These are phyloP conservation scores for Mucor piriformis DNA, from an alignment of 371 early-diverging fungal species.

Conservation along the genomic window DNA sequence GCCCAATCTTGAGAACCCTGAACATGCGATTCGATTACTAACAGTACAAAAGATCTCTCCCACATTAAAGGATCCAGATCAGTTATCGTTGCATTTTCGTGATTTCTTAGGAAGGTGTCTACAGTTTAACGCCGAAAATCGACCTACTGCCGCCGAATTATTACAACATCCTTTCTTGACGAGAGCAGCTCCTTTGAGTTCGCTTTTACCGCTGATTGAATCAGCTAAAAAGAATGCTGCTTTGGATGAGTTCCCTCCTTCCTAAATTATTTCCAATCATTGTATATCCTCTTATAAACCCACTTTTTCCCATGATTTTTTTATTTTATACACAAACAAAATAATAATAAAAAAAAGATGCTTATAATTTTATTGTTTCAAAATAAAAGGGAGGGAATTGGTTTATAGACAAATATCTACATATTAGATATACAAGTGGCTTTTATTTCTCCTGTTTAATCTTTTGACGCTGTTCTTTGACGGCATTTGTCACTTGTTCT, in stretches of 20 bases:
- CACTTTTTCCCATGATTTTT: not conserved
- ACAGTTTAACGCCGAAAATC: conserved; percentile 79
- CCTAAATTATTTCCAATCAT: not conserved
- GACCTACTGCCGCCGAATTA: conserved; percentile 80
- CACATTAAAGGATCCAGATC: conserved; percentile 79
- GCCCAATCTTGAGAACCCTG: conserved; percentile 91
- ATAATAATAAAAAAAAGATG: not conserved
- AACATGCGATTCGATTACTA: conserved; percentile 63
- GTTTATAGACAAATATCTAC: not conserved
- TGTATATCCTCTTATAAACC: not conserved
- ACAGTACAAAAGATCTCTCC: conserved; percentile 65
- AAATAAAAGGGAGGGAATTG: no score
- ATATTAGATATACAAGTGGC: not conserved
- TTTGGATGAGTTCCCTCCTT: conserved; percentile 2
- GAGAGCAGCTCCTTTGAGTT: conserved; percentile 18
- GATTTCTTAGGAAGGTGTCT: conserved; percentile 81
- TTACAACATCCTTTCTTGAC: conserved; percentile 34
- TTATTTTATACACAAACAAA: not conserved
- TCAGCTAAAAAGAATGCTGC: conserved; percentile 14
- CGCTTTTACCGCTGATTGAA: conserved; percentile 17
- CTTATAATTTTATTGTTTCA: not conserved
- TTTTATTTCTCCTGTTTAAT: conserved; percentile 9
- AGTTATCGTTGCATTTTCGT: conserved; percentile 72
- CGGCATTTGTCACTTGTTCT: conserved; percentile 24
- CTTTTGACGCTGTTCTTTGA: conserved; percentile 24